Evolutionary conservation across 139 green algal species (phyloP).

Genomic region (Picochlorum sp.): DNA sequence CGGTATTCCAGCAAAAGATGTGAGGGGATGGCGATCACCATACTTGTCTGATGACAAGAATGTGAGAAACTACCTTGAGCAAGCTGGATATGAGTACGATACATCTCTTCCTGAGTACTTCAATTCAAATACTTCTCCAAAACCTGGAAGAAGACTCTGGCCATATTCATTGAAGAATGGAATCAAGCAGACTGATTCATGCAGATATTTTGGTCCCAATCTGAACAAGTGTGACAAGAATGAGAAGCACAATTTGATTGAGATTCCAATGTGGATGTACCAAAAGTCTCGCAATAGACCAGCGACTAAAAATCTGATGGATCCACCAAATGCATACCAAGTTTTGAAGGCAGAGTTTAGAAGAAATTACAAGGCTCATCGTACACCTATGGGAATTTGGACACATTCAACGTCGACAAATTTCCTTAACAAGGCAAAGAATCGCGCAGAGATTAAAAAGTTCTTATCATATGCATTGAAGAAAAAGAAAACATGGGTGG

Average conservation of each 20-base stretch:
- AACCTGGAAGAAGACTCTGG: not conserved
- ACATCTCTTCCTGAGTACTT: slow-evolving; percentile 8
- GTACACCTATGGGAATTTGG: slow-evolving; percentile 12
- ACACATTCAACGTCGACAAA: slow-evolving; percentile 13
- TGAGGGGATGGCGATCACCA: slow-evolving; percentile 8
- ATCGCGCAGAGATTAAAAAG: not conserved
- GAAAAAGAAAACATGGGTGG: slow-evolving; percentile 12
- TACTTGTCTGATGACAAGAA: slow-evolving; percentile 9
- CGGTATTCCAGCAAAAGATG: not conserved
- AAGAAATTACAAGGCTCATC: slow-evolving; percentile 7
- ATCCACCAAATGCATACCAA: slow-evolving; percentile 10
- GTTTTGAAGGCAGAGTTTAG: slow-evolving; percentile 14
- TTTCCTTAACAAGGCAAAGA: slow-evolving; percentile 7
- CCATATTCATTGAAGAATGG: slow-evolving; percentile 12
- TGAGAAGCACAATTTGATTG: slow-evolving; percentile 9
- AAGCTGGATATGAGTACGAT: slow-evolving; percentile 16
- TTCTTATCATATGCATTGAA: slow-evolving; percentile 17
- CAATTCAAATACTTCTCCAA: slow-evolving; percentile 3
- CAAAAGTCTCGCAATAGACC: not conserved
- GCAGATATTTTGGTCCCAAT: slow-evolving; percentile 9
- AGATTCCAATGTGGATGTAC: slow-evolving; percentile 10
- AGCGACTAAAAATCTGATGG: slow-evolving; percentile 12
- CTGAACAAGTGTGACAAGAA: slow-evolving; percentile 8
- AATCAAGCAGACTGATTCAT: not conserved
- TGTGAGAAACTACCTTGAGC: slow-evolving; percentile 6